Evolutionary conservation across 2,329 filamentous ascomycete species (phyloP).

Genomic region (Aspergillus intermedius): DNA sequence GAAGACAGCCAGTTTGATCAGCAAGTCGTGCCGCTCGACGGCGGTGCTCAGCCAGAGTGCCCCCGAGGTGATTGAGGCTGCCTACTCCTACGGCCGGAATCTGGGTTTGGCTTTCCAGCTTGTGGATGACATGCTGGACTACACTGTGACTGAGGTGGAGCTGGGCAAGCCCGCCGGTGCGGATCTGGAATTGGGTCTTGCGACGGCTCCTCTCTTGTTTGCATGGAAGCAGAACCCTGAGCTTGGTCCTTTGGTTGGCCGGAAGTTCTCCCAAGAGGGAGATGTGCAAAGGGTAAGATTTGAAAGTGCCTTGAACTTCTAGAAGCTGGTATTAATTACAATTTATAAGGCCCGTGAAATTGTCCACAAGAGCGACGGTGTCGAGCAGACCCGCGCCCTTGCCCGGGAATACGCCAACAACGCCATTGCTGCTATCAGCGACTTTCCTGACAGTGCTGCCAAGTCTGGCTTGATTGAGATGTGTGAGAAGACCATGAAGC

Average conservation of each 20-base stretch:
- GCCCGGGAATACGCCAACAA: slow-evolving; percentile 87
- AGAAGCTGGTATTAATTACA: slow-evolving; percentile 7
- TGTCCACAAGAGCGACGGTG: slow-evolving; percentile 74
- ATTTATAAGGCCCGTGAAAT: slow-evolving; percentile 74
- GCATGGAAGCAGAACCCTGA: slow-evolving; percentile 87
- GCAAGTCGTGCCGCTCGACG: slow-evolving; percentile 87
- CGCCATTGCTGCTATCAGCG: slow-evolving; percentile 74
- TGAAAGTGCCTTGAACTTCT: not conserved
- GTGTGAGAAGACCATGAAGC: slow-evolving; percentile 84
- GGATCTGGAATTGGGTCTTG: slow-evolving; percentile 85
- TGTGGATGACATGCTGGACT: slow-evolving; percentile 96
- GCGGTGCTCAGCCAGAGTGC: slow-evolving; percentile 77
- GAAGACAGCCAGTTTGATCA: slow-evolving; percentile 92
- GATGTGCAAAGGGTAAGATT: slow-evolving; percentile 72
- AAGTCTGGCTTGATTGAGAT: slow-evolving; percentile 88
- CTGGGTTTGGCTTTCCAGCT: slow-evolving; percentile 92
- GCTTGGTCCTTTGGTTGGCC: slow-evolving; percentile 78
- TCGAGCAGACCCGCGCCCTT: slow-evolving; percentile 84
- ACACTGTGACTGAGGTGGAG: slow-evolving; percentile 76
- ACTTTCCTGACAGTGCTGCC: slow-evolving; percentile 89
- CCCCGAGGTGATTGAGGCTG: slow-evolving; percentile 74
- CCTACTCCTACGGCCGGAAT: slow-evolving; percentile 89
- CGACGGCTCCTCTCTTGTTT: slow-evolving; percentile 88
- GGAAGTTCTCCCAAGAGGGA: slow-evolving; percentile 78
- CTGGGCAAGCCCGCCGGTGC: slow-evolving; percentile 92